Base-by-base conservation (phyloP, 306 rosid species). In the Quercus bicolor region DNA sequence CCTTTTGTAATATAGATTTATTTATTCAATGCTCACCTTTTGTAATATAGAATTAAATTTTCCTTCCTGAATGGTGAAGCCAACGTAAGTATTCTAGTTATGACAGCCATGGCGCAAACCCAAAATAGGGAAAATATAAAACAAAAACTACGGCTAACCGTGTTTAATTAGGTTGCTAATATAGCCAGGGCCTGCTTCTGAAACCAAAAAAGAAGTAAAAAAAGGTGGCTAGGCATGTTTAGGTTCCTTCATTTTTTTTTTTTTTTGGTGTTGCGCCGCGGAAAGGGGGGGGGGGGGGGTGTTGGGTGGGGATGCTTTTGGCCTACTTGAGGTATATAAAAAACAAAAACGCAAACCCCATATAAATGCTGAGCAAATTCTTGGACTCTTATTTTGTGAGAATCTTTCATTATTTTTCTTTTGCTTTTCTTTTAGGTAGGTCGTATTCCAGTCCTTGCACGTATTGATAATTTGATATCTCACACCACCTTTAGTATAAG, bases 331-430 rank as follows among this genome's bases (percentile, higher is more conserved):
- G 45, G 45, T 8, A 40, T 8, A 40, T 8, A 13, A 26, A 20
- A 62, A 3, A 62, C 69, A 62, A 5, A 62, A 9, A 62, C n/a
- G 37, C 10, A 5, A 62, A 15, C 37, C 37, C 4, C 20, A 2
- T 7, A 18, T 26, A 14, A 28, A 62, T 26, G n/a, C 59, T 56
- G 16, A 26, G 21, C 33, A 48, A 60, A 61, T 29, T 51, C 56
- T 74, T 56, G 34, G 24, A 79, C 68, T 64, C 72, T 3, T 33
- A 20, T 23, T 26, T 54, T 21, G 28, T 3, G 37, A 55, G 73
- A 60, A 75, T 70, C 62, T 75, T 48, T 51, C 18, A 40, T 73
- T 3, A 1, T 37, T 72, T 29, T 64, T 64, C 43, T 43, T 52
- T 52, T 23, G 64, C 53, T 75, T 80, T 68, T n/a, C 69, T 57